Evolutionary conservation across 2,329 filamentous ascomycete genomes (phyloP).

Genomic region (Alternaria brassicicola): DNA sequence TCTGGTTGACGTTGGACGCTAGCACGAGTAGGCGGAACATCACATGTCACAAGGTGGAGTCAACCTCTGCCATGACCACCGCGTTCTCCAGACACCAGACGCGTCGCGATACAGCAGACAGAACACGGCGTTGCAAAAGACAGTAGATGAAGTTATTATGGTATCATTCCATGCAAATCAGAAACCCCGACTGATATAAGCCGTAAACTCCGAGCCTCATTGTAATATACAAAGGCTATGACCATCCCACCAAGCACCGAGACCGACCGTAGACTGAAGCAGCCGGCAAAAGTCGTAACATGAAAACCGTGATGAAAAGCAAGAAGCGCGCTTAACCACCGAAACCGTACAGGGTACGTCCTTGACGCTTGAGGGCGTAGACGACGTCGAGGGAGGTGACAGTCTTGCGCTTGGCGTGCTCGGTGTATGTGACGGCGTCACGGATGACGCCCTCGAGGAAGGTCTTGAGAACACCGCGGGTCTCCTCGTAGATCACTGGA

Average conservation of each 20-base stretch:
- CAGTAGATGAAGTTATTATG: constrained; percentile 30
- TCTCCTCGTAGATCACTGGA: constrained; percentile 78
- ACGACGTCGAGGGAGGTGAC: constrained; percentile 72
- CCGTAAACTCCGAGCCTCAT: constrained; percentile 43
- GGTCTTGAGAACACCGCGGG: constrained; percentile 76
- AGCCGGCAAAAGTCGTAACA: constrained; percentile 42
- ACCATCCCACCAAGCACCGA: constrained; percentile 56
- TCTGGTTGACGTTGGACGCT: not conserved
- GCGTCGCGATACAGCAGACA: not conserved
- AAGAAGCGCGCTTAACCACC: constrained; percentile 69
- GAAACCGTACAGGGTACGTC: constrained; percentile 82
- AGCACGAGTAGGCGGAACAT: not conserved
- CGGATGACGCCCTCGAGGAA: constrained; percentile 79
- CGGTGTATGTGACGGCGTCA: constrained; percentile 78
- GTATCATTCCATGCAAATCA: constrained; percentile 45
- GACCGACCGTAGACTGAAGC: constrained; percentile 62
- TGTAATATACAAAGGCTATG: constrained; percentile 43
- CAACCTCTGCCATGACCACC: not conserved
- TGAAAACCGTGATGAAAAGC: constrained; percentile 39
- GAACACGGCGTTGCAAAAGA: constrained; percentile 10
- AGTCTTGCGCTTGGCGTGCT: constrained; percentile 83
- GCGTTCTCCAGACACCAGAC: not conserved
- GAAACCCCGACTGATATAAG: constrained; percentile 36
- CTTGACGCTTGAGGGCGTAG: constrained; percentile 69
- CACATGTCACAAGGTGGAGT: not conserved